Evolutionary conservation across 129 eudicot species (phyloP), one percentile per base, ranked within the genome.

Genomic region (Chrysanthemum makinoi): DNA sequence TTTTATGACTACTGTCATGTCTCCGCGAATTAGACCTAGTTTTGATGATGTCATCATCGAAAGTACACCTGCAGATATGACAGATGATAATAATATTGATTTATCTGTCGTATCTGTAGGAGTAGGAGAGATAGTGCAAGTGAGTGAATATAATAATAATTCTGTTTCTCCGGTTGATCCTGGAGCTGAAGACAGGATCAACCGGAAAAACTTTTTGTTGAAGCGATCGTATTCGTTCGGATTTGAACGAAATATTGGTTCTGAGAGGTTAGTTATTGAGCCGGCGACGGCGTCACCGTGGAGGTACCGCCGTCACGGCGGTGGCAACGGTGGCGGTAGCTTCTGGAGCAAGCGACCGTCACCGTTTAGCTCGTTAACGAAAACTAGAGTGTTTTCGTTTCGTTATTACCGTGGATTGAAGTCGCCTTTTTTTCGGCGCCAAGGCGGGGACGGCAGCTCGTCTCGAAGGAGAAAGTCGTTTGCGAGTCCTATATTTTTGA

Each of bases 201-300:
- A 65, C 69, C 81, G 97, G n/a, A 73, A 88, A 24, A 82, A 93
- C 69, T 86, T 84, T 60, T 62, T 90, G 17, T 30, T 95, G 11
- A 95, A 90, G 61, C 80, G 99, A 20, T 95, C 99, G 7, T 88
- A 95, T 55, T 90, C 97, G 18, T 95, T 95, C 62, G 91, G 99
- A 62, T 95, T 86, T 63, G 99, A 95, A 50, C 86, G 99, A 17
- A 95, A 87, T 61, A 39, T 86, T 65, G 94, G 94, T 35, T 90
- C 97, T 10, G 99, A 95, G 64, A 74, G 97, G 63, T 22, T 88
- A 5, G 84, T 84, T 5, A 57, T 87, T 49, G 99, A 88, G 64
- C 82, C 96, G 44, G 87, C 84, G 7, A 88, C 94, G 18, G 83
- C 96, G 54, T 88, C 99, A 6, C 99, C 96, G 26, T 88, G 86